phyloP scores from a whole-genome alignment of 169 alveolate species.

The Amoebophrya sp. region DNA sequence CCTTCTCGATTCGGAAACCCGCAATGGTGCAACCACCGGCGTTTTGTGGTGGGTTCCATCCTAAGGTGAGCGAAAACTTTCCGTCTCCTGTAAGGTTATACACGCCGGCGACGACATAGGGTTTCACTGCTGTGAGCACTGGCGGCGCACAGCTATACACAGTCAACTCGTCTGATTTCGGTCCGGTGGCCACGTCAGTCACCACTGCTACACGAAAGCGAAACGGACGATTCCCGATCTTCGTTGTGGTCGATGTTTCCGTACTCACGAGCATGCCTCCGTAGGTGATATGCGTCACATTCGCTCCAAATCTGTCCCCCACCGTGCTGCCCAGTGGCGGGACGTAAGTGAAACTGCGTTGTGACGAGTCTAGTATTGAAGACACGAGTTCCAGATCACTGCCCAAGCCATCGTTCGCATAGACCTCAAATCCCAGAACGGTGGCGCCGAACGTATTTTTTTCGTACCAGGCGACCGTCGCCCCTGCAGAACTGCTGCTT shows the following conservation, averaged over 20 bases:
- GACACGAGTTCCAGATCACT: not conserved
- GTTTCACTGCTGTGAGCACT: not conserved
- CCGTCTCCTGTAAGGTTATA: not conserved
- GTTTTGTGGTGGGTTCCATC: not conserved
- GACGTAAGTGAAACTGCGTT: not conserved
- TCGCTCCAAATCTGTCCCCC: not conserved
- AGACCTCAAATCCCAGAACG: not conserved
- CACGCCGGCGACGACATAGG: not conserved
- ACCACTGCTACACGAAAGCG: not conserved
- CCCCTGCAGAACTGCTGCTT: not conserved
- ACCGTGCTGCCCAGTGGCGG: not conserved
- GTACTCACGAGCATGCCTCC: not conserved
- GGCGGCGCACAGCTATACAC: not conserved
- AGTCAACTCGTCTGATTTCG: not conserved
- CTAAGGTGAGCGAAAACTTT: not conserved
- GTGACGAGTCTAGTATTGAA: not conserved
- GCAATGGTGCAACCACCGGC: not conserved
- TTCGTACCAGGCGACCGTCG: not conserved
- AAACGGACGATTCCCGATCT: not conserved
- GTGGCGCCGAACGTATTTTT: not conserved
- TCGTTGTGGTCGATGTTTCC: not conserved
- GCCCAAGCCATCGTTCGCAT: not conserved
- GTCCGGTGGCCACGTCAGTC: not conserved
- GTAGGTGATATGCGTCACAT: not conserved
- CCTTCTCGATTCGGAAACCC: not conserved